Percentiles rank a stretch among this genome's conserved stretches.
phyloP scores from a whole-genome alignment of 148 eudicot species.

The Rhododendron kiyosumense region DNA sequence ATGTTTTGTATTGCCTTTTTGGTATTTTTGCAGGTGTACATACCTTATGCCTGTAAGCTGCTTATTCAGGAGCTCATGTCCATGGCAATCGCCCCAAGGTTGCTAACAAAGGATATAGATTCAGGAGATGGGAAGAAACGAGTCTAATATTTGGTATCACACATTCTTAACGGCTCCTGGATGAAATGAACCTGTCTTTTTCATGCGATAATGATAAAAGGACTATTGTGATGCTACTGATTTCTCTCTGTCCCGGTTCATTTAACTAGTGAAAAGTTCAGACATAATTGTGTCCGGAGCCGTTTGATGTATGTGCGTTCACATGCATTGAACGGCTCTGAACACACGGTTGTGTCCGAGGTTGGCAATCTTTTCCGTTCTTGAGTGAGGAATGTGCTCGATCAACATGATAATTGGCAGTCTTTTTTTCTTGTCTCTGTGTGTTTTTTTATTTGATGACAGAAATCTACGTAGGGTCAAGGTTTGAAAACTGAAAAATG shows the following conservation, averaged over 20 bases:
- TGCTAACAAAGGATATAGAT: constrained; percentile 74
- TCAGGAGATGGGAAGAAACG: constrained; percentile 53
- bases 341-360: too few relatives aligned
- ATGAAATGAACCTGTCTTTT: background rate
- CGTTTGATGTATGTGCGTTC: too few relatives aligned
- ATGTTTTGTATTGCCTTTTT: background rate
- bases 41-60: constrained; percentile 92
- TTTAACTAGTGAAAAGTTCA: background rate
- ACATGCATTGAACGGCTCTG: too few relatives aligned
- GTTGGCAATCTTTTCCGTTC: too few relatives aligned
- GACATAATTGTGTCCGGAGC: background rate
- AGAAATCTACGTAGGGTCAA: background rate
- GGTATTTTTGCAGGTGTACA: constrained; percentile 49
- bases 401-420: background rate
- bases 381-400: too few relatives aligned
- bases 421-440: too few relatives aligned
- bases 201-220: background rate
- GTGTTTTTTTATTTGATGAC: too few relatives aligned
- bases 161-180: background rate
- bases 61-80: constrained; percentile 96
- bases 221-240: background rate
- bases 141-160: constrained; percentile 20
- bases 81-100: constrained; percentile 94
- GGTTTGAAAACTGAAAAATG: background rate
- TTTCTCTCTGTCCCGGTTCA: background rate